Conservation (phyloP, 179 eudicot species). For the Sideroxylon spinosum region DNA sequence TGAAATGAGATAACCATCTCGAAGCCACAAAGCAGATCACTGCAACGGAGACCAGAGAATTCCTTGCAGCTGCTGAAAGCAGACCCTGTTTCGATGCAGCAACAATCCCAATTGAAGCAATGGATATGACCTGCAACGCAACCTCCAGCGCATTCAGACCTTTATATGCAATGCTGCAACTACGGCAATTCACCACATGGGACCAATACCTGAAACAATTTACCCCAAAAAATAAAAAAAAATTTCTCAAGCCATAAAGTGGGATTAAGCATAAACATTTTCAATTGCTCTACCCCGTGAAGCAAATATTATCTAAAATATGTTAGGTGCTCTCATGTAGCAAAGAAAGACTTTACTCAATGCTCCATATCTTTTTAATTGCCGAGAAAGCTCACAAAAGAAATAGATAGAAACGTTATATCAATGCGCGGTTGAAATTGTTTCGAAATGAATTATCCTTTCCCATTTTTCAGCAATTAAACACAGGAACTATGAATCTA, state of each 20-base stretch:
- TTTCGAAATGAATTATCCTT: background rate
- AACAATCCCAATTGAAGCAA: conserved; percentile 45
- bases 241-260: background rate
- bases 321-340: no score
- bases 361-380: no score
- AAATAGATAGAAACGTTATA: no score
- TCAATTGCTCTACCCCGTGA: background rate
- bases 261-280: background rate
- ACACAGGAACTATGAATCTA: background rate
- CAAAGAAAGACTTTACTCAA: no score
- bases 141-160: conserved; percentile 45
- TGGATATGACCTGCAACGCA: conserved; percentile 50
- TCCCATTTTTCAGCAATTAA: background rate
- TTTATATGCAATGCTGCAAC: conserved; percentile 63
- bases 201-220: conserved; percentile 62
- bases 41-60: conserved; percentile 37
- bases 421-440: background rate
- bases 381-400: background rate
- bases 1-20: conserved; percentile 60
- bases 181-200: conserved; percentile 66
- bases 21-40: conserved; percentile 65
- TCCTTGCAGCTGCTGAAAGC: conserved; percentile 33
- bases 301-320: no score
- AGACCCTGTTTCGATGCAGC: conserved; percentile 46
- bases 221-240: background rate